These are phyloP conservation scores for Solanum medicagineum DNA, from an alignment of 257 asterid species.

Conservation along the genomic window DNA sequence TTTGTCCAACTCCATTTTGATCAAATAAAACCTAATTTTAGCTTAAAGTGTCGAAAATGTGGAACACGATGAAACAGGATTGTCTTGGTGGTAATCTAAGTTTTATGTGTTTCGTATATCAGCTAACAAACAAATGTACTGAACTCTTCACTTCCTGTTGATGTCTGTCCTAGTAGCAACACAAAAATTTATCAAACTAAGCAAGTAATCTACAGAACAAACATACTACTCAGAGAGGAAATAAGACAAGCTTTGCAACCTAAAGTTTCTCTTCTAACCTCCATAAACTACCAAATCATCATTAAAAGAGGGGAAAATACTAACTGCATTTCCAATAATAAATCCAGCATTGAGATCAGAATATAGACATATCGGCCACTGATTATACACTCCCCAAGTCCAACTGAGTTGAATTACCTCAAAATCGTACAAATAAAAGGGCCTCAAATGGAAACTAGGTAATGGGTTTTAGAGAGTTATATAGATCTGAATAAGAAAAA, in stretches of 20 bases:
- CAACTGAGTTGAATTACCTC: background rate
- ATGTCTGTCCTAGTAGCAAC: background rate
- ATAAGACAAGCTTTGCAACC: background rate
- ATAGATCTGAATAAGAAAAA: background rate
- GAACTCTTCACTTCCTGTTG: background rate
- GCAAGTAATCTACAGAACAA: background rate
- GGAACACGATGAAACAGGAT: background rate
- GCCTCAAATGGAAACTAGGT: background rate
- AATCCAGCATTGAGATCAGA: background rate
- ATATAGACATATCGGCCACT: background rate
- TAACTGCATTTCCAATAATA: background rate
- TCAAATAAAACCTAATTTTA: background rate
- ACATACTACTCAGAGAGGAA: background rate
- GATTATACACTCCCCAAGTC: slow-evolving; percentile 1
- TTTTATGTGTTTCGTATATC: background rate
- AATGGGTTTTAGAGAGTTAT: slow-evolving; percentile 17
- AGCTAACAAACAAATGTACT: background rate
- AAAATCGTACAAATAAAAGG: background rate
- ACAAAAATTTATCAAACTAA: background rate
- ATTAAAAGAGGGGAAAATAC: background rate
- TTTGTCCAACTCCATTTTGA: background rate
- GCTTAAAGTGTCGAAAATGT: background rate
- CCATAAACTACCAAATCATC: background rate
- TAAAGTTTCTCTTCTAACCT: background rate
- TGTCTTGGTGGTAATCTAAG: background rate